phyloP scores from a whole-genome alignment of 805 yeast species.

The Ascoidea tarda region DNA sequence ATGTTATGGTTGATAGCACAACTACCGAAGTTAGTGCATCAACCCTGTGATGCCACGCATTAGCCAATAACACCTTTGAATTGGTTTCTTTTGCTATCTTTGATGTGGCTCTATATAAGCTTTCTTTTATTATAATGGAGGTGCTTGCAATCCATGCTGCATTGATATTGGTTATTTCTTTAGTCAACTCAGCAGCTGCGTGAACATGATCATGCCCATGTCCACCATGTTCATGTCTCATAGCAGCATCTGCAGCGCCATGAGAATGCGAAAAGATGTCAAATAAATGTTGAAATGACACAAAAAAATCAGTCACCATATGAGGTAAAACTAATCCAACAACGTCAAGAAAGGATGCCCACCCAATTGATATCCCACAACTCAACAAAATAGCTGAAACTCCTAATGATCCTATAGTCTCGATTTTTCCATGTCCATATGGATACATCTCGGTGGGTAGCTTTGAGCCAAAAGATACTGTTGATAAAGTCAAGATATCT shows the following conservation, averaged over 20 bases:
- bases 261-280: constrained; percentile 1
- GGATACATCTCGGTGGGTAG: constrained; percentile 54
- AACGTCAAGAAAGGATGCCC: constrained; percentile 60
- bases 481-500: constrained; percentile 77
- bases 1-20: constrained; percentile 76
- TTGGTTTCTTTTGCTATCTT: constrained; percentile 64
- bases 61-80: constrained; percentile 85
- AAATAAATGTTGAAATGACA: constrained; percentile 8
- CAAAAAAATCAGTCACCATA: constrained; percentile 36
- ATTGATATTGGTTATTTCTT: constrained; percentile 51
- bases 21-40: constrained; percentile 88
- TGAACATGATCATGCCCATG: constrained; percentile 22
- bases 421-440: constrained; percentile 84
- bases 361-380: constrained; percentile 88
- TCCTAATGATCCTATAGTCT: constrained; percentile 80
- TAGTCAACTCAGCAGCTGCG: constrained; percentile 12
- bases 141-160: constrained; percentile 96
- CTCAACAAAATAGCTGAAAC: constrained; percentile 72
- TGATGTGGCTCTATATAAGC: constrained; percentile 74
- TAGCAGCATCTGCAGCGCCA: constrained; percentile 4
- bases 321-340: constrained; percentile 57
- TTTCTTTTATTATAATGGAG: constrained; percentile 76
- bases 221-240: constrained; percentile 11
- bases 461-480: constrained; percentile 64
- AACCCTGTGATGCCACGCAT: constrained; percentile 98